phyloP scores from a whole-genome alignment of 176 grass and related monocot genomes.

The Musa beccarii region DNA sequence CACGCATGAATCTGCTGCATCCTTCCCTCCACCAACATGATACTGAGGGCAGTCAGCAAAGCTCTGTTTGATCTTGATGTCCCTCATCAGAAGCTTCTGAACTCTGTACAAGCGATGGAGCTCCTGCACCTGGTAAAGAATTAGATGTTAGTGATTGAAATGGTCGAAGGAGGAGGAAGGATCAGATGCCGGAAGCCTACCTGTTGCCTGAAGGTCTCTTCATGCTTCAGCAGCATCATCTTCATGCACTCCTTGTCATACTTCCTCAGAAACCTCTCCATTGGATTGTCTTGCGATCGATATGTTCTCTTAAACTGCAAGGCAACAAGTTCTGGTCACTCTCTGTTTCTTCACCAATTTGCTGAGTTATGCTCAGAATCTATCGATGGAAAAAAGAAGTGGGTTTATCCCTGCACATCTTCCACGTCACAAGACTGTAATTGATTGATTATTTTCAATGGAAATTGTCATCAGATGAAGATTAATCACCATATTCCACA shows the following conservation, averaged over 20 bases:
- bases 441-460: too few relatives aligned
- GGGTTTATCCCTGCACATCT: too few relatives aligned
- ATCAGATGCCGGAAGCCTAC: conserved; percentile 10
- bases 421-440: too few relatives aligned
- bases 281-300: conserved; percentile 4
- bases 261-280: conserved; percentile 30
- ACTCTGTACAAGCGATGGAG: conserved; percentile 40
- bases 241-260: conserved; percentile 42
- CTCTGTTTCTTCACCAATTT: too few relatives aligned
- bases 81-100: conserved; percentile 38
- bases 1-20: conserved; percentile 21
- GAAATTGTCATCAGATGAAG: too few relatives aligned
- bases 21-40: background rate
- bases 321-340: background rate
- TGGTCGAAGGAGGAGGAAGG: background rate
- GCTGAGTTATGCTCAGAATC: background rate
- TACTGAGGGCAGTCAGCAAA: background rate
- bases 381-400: background rate
- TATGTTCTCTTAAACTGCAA: background rate
- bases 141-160: background rate
- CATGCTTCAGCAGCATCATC: conserved; percentile 34
- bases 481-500: too few relatives aligned
- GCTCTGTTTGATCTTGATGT: conserved; percentile 14
- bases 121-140: conserved; percentile 27
- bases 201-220: conserved; percentile 36